phyloP scores from a whole-genome alignment of 306 rosid species.

The Styphnolobium japonicum region DNA sequence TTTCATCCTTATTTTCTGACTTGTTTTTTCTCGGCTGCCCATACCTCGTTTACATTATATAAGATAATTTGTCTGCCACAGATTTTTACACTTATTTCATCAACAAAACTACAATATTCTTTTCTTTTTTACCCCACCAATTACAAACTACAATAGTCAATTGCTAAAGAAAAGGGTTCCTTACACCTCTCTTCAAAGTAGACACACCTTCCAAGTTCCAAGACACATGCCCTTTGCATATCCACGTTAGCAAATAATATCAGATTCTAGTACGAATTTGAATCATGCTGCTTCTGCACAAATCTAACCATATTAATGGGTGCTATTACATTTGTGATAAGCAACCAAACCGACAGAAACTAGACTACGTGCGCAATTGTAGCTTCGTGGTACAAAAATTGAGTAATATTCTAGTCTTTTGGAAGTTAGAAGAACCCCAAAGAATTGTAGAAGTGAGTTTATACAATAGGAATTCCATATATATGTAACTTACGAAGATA shows the following conservation, averaged over 20 bases:
- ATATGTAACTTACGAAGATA: too few species aligned
- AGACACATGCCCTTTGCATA: not conserved
- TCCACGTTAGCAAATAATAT: not conserved
- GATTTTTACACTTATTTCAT: not conserved
- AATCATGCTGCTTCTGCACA: not conserved
- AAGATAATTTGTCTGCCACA: not conserved
- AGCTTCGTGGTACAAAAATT: slow-evolving; percentile 15
- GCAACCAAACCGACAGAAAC: slow-evolving; percentile 20
- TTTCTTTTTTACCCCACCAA: not conserved
- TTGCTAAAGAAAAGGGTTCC: not conserved
- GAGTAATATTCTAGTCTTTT: not conserved
- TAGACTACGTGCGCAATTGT: slow-evolving; percentile 22
- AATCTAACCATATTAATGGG: not conserved
- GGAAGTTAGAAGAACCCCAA: not conserved
- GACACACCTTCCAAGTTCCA: slow-evolving; percentile 4
- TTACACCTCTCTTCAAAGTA: not conserved
- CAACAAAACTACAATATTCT: not conserved
- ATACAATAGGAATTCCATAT: not conserved
- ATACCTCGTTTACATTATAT: slow-evolving; percentile 1
- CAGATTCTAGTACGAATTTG: not conserved
- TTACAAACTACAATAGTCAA: not conserved
- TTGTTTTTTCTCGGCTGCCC: slow-evolving; percentile 21
- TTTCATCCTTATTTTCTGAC: not conserved
- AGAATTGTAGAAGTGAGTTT: not conserved
- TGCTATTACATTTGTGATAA: not conserved